Conservation (phyloP, 345 rosid genomes). For the Brassica juncea region DNA sequence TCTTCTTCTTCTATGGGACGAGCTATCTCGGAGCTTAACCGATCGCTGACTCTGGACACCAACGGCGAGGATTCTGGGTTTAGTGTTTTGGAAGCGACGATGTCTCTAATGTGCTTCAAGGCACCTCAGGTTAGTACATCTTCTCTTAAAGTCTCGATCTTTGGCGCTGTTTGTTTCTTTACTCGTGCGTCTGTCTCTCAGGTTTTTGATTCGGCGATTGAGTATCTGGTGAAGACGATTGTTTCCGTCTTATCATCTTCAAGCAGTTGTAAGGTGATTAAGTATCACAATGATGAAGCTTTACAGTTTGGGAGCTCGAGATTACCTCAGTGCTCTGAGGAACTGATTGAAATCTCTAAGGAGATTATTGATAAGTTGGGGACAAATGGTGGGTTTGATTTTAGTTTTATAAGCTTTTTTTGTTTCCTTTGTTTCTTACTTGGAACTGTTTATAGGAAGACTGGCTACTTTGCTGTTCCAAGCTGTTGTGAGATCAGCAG, state of each 20-base stretch:
- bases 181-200: conserved; percentile 23
- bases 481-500: conserved; percentile 55
- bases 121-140: conserved; percentile 55
- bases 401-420: background rate
- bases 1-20: conserved; percentile 40
- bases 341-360: conserved; percentile 49
- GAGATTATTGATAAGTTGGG: conserved; percentile 47
- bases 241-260: conserved; percentile 58
- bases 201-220: conserved; percentile 66
- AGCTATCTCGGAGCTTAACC: conserved; percentile 56
- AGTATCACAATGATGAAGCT: conserved; percentile 44
- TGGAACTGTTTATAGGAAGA: conserved; percentile 42
- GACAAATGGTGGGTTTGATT: conserved; percentile 45
- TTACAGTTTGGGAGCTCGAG: conserved; percentile 60
- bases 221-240: conserved; percentile 59
- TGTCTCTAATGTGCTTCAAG: conserved; percentile 71
- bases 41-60: conserved; percentile 52
- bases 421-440: background rate
- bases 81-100: conserved; percentile 62
- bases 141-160: background rate
- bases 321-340: conserved; percentile 42
- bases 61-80: conserved; percentile 41
- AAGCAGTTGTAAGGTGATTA: conserved; percentile 41
- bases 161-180: background rate
- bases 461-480: conserved; percentile 43